Conservation (phyloP, 2,329 filamentous ascomycete genomes). For the Cladosporium colombiae region DNA sequence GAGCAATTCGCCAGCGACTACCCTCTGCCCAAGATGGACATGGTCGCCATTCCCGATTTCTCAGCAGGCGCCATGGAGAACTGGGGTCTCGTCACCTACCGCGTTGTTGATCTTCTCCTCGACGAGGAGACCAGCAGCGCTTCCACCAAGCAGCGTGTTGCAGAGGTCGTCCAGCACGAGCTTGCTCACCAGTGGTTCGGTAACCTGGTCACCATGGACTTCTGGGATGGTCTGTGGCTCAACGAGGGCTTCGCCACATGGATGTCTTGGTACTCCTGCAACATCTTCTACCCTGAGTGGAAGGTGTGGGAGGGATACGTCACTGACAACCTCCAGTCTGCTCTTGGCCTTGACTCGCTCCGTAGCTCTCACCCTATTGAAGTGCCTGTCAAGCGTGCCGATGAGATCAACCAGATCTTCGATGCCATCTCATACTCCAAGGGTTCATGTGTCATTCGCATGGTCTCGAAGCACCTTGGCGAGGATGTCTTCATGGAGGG, state of each 20-base stretch:
- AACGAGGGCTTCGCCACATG: slow-evolving; percentile 91
- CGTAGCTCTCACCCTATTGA: slow-evolving; percentile 96
- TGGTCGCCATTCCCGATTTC: slow-evolving; percentile 95
- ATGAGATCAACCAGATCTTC: slow-evolving; percentile 98
- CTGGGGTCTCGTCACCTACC: slow-evolving; percentile 94
- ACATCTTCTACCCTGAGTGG: slow-evolving; percentile 96
- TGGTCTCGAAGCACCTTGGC: slow-evolving; percentile 94
- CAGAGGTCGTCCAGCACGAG: slow-evolving; percentile 95
- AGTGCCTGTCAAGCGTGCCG: slow-evolving; percentile 90
- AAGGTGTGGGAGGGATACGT: slow-evolving; percentile 97
- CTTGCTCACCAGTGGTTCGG: slow-evolving; percentile 98
- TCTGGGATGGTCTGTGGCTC: slow-evolving; percentile 96
- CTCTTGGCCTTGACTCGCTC: slow-evolving; percentile 82
- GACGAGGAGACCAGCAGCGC: slow-evolving; percentile 91
- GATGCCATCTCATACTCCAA: slow-evolving; percentile 98
- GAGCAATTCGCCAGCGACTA: slow-evolving; percentile 88
- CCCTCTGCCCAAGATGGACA: slow-evolving; percentile 91
- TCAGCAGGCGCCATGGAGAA: slow-evolving; percentile 98
- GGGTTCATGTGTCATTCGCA: slow-evolving; percentile 90
- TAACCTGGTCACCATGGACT: slow-evolving; percentile 96
- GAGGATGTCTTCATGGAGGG: slow-evolving; percentile 93
- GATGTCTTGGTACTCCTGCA: slow-evolving; percentile 94
- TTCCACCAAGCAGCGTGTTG: slow-evolving; percentile 86
- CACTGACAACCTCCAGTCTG: slow-evolving; percentile 85
- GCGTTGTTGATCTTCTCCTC: slow-evolving; percentile 84